Evolutionary conservation across 1,284 basidiomycete species (phyloP), one percentile per base, ranked within the genome.

Genomic region (Tilletia horrida): DNA sequence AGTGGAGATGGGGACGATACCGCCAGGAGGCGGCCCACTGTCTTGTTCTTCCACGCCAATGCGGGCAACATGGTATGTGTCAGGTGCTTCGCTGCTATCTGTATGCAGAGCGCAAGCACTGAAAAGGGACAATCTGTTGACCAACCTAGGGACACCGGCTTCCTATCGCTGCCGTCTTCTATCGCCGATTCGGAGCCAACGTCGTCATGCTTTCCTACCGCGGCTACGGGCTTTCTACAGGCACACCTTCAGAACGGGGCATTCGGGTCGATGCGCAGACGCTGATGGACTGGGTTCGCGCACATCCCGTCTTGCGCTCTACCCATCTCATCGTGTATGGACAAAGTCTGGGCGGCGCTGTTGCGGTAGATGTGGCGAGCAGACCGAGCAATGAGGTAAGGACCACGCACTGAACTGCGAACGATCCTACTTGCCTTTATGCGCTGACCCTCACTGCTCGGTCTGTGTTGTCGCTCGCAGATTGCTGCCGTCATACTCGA

Each of bases 301-400:
- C 86, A 0, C 88, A 96, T 80, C 87, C 89, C 0, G 78, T 85
- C 8, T 85, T 97, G 13, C 86, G 87, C 45, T 73, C 66, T 31
- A 71, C 71, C 62, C 25, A 57, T 52, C 78, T 80, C 65, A 70
- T 92, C 57, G 82, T 94, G 0, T 97, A 93, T 76, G 94, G 95
- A 0, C 95, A 97, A 82, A 93, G 91, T 7, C 92, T 98, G 35
- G 95, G 95, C 16, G 94, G 94, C n/a, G 94, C 94, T 0, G 93
- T 97, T 1, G 87, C 91, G 14, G 90, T 97, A 64, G 90, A 94
- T 81, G 88, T 96, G 3, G 91, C 91, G 0, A 89, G 88, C 66
- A 86, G 87, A 45, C 94, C 94, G 79, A 87, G 90, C 0, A 83
- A 86, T 31, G 86, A 75, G 83, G 80, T 74, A 61, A 62, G 62